Conservation (phyloP, 495 filamentous ascomycete species). For the Penicillium cataractarum region DNA sequence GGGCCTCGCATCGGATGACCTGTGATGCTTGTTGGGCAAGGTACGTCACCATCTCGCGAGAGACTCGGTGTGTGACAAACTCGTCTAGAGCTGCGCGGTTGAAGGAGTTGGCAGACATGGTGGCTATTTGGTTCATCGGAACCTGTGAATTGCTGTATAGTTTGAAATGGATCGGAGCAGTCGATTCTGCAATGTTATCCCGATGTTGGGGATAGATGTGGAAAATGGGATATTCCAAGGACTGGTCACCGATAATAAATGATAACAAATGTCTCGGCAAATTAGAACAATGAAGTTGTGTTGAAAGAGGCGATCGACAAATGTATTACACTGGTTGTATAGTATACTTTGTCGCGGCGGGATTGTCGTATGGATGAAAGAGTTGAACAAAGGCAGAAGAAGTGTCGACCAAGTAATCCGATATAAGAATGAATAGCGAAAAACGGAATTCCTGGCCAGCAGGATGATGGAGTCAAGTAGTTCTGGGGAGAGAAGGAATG, state of each 20-base stretch:
- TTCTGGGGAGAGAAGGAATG: conserved; percentile 33
- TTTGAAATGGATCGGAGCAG: neutral
- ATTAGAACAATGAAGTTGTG: neutral
- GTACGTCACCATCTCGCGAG: conserved; percentile 80
- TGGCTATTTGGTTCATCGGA: conserved; percentile 42
- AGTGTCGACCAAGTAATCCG: neutral
- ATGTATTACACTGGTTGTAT: neutral
- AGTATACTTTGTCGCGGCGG: conserved; percentile 1
- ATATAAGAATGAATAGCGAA: conserved; percentile 3
- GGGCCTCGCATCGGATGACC: conserved; percentile 87
- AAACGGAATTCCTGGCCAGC: conserved; percentile 28
- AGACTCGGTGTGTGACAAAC: conserved; percentile 83
- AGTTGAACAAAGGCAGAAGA: conserved; percentile 4
- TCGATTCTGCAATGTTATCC: neutral
- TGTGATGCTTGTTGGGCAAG: conserved; percentile 78
- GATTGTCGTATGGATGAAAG: neutral
- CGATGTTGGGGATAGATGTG: neutral
- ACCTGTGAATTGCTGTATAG: conserved; percentile 1
- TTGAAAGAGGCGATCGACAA: neutral
- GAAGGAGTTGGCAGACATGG: conserved; percentile 60
- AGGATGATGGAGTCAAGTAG: conserved; percentile 31
- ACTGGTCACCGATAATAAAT: neutral
- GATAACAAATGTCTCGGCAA: neutral
- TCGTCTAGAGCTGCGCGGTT: conserved; percentile 86
- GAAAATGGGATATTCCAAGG: neutral